Evolutionary conservation across 768 basidiomycete genomes (phyloP).

Genomic region (Pleurotus salmoneostramineus): DNA sequence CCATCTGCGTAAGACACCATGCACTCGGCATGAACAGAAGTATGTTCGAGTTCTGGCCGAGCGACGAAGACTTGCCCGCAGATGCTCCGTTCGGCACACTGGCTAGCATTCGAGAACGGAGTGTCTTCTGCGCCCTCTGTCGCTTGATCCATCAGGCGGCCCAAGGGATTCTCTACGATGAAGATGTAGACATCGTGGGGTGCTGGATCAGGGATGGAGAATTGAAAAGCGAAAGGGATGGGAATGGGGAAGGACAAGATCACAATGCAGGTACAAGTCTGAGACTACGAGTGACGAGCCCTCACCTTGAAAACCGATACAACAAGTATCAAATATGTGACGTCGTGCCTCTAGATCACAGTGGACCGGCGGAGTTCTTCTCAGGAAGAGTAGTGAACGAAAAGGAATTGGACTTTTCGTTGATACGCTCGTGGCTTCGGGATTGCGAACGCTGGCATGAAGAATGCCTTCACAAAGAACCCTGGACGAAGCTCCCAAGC

Average conservation of each 20-base stretch:
- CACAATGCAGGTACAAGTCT: too few relatives aligned
- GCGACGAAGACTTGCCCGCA: neutral
- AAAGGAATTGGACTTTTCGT: neutral
- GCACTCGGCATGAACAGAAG: neutral
- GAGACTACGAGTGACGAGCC: neutral
- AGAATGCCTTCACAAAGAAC: neutral
- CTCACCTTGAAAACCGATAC: neutral
- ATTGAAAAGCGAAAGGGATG: neutral
- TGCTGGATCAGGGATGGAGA: neutral
- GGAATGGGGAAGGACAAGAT: neutral
- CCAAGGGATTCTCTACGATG: neutral
- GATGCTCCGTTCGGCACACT: neutral
- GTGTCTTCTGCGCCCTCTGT: neutral
- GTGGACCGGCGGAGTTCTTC: neutral
- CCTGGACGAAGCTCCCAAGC: neutral
- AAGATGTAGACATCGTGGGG: neutral
- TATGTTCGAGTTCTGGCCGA: neutral
- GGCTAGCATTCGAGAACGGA: neutral
- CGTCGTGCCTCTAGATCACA: neutral
- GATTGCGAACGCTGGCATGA: neutral
- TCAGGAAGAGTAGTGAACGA: neutral
- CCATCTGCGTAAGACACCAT: neutral
- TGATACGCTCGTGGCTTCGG: neutral
- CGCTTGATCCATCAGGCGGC: neutral
- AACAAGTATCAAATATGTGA: neutral